Percentiles rank a stretch among this genome's conserved stretches.
phyloP scores from a whole-genome alignment of 2,329 filamentous ascomycete genomes.

The Hypoxylon sp. region DNA sequence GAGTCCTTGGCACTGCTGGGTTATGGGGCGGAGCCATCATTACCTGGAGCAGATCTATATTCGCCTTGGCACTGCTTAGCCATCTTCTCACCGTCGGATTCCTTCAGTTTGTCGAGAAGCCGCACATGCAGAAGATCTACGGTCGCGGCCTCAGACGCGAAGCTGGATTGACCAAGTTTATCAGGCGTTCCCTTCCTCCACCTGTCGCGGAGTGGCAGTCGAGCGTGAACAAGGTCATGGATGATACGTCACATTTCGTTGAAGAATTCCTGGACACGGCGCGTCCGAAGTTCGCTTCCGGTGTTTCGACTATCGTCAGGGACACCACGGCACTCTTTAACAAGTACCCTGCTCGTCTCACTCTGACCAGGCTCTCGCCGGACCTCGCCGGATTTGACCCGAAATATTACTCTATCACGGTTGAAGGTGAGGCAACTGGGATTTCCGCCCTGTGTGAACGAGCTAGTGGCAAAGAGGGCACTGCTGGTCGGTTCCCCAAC shows the following conservation, averaged over 20 bases:
- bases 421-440: slow-evolving; percentile 70
- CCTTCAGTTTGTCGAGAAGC: slow-evolving; percentile 91
- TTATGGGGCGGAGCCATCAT: slow-evolving; percentile 95
- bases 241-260: slow-evolving; percentile 85
- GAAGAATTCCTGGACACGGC: slow-evolving; percentile 90
- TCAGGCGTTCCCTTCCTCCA: slow-evolving; percentile 84
- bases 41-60: slow-evolving; percentile 86
- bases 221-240: slow-evolving; percentile 85
- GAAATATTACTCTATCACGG: slow-evolving; percentile 78
- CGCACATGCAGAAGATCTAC: slow-evolving; percentile 98
- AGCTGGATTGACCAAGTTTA: slow-evolving; percentile 89
- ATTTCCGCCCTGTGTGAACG: slow-evolving; percentile 62
- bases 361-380: slow-evolving; percentile 78
- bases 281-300: slow-evolving; percentile 83
- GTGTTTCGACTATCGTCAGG: slow-evolving; percentile 84
- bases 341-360: slow-evolving; percentile 85
- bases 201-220: slow-evolving; percentile 85
- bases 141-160: slow-evolving; percentile 83
- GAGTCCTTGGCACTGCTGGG: slow-evolving; percentile 91
- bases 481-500: slow-evolving; percentile 71
- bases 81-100: slow-evolving; percentile 87
- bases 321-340: slow-evolving; percentile 90
- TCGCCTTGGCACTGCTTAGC: slow-evolving; percentile 83
- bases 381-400: slow-evolving; percentile 82
- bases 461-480: slow-evolving; percentile 76